phyloP scores from a whole-genome alignment of 2,329 filamentous ascomycete species.

The Incumbomyces delicatus region DNA sequence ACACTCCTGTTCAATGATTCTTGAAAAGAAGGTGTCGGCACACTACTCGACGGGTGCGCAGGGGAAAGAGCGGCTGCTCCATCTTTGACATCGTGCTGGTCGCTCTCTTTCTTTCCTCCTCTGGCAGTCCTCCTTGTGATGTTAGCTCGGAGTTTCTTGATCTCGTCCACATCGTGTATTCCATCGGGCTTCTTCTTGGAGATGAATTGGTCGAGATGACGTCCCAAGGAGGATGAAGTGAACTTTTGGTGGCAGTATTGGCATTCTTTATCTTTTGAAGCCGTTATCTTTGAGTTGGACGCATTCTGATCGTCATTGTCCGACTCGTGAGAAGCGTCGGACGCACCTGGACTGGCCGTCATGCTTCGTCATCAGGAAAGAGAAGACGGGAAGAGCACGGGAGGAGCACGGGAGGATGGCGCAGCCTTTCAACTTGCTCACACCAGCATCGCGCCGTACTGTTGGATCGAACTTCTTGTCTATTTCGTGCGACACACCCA shows the following conservation, averaged over 20 bases:
- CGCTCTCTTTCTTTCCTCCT: constrained; percentile 49
- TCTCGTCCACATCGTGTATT: constrained; percentile 81
- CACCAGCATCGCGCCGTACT: too few species aligned
- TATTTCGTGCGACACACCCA: too few species aligned
- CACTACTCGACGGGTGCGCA: not conserved
- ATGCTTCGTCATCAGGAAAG: not conserved
- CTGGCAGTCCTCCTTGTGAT: constrained; percentile 81
- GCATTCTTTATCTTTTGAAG: constrained; percentile 76
- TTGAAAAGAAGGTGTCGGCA: constrained; percentile 22
- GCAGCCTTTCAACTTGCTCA: too few species aligned
- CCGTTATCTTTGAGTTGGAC: constrained; percentile 20
- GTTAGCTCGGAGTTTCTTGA: constrained; percentile 67
- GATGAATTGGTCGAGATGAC: constrained; percentile 89
- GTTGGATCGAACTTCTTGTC: too few species aligned
- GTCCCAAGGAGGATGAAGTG: constrained; percentile 84
- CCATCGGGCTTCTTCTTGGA: constrained; percentile 92
- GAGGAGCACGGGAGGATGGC: too few species aligned
- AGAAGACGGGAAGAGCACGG: too few species aligned
- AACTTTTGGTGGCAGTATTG: constrained; percentile 83
- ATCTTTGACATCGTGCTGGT: constrained; percentile 49
- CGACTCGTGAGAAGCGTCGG: constrained; percentile 16
- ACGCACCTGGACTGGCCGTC: constrained; percentile 13
- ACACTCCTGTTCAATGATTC: constrained; percentile 32
- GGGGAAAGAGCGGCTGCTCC: not conserved
- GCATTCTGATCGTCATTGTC: constrained; percentile 10